These are phyloP conservation scores for Cryptomeria japonica DNA, from an alignment of 75 land plant genomes.

Conservation along the genomic window DNA sequence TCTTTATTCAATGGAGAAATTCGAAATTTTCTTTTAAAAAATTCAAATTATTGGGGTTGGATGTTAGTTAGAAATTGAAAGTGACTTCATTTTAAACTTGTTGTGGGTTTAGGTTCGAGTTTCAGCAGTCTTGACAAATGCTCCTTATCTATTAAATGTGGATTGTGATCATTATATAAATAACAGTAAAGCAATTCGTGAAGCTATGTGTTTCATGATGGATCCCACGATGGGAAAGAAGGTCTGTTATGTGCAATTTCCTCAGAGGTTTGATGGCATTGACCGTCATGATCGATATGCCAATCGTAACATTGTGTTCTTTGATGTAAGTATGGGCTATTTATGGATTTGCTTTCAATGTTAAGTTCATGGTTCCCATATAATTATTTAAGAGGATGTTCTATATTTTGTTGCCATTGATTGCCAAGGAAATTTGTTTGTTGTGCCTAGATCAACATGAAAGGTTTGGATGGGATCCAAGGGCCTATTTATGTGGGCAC, in stretches of 20 bases:
- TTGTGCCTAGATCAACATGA: slow-evolving; percentile 71
- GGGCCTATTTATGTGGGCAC: slow-evolving; percentile 97
- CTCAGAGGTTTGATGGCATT: slow-evolving; percentile 89
- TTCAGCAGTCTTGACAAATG: slow-evolving; percentile 82
- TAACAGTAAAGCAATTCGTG: slow-evolving; percentile 89
- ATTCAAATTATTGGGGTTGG: background rate
- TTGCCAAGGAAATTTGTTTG: slow-evolving; percentile 34
- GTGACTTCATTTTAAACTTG: background rate
- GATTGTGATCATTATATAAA: slow-evolving; percentile 95
- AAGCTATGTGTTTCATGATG: slow-evolving; percentile 97
- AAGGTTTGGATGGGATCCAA: slow-evolving; percentile 91
- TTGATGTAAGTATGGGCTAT: slow-evolving; percentile 80
- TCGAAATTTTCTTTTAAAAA: background rate
- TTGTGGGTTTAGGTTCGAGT: slow-evolving; percentile 60
- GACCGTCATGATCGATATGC: slow-evolving; percentile 82
- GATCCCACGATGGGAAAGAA: slow-evolving; percentile 73
- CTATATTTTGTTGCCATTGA: slow-evolving; percentile 62
- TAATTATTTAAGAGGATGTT: slow-evolving; percentile 49
- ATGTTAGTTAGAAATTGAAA: background rate
- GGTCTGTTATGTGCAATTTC: slow-evolving; percentile 88
- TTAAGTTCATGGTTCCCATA: slow-evolving; percentile 57
- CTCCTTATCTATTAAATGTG: slow-evolving; percentile 79
- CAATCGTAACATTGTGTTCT: slow-evolving; percentile 86
- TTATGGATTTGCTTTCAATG: slow-evolving; percentile 60
- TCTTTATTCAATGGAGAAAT: slow-evolving; percentile 6